Percentiles rank a stretch among this genome's conserved stretches.
Evolutionary conservation across 192 early-diverging fungal genomes (phyloP).

Genomic region (Mortierella alpina): DNA sequence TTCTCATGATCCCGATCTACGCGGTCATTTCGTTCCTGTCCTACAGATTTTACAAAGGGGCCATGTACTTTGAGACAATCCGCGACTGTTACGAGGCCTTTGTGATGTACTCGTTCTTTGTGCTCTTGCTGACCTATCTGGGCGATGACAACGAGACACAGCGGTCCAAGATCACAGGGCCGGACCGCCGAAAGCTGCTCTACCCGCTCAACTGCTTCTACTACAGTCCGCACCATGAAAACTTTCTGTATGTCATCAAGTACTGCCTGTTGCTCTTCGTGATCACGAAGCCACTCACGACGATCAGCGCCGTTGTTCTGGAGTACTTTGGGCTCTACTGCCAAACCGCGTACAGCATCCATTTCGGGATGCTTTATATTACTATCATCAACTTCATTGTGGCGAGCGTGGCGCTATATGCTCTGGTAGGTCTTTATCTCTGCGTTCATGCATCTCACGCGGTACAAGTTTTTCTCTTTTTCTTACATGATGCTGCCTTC

Average conservation of each 20-base stretch:
- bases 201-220: constrained; percentile 71
- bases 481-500: background rate
- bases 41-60: constrained; percentile 76
- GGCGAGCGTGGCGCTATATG: constrained; percentile 73
- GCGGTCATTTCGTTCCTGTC: constrained; percentile 73
- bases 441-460: background rate
- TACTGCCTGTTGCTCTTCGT: constrained; percentile 79
- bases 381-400: constrained; percentile 72
- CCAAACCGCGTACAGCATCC: constrained; percentile 66
- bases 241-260: constrained; percentile 68
- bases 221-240: constrained; percentile 68
- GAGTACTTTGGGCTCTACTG: constrained; percentile 73
- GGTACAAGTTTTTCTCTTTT: background rate
- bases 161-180: constrained; percentile 58
- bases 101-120: constrained; percentile 78
- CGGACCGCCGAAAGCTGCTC: constrained; percentile 61
- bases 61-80: constrained; percentile 73
- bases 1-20: constrained; percentile 80
- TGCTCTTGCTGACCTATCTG: constrained; percentile 75
- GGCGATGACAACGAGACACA: constrained; percentile 62
- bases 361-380: constrained; percentile 75
- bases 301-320: constrained; percentile 68
- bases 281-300: constrained; percentile 66
- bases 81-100: constrained; percentile 84
- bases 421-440: constrained; percentile 61